Evolutionary conservation across 1,284 basidiomycete genomes (phyloP).

Genomic region (Hemileia vastatrix): DNA sequence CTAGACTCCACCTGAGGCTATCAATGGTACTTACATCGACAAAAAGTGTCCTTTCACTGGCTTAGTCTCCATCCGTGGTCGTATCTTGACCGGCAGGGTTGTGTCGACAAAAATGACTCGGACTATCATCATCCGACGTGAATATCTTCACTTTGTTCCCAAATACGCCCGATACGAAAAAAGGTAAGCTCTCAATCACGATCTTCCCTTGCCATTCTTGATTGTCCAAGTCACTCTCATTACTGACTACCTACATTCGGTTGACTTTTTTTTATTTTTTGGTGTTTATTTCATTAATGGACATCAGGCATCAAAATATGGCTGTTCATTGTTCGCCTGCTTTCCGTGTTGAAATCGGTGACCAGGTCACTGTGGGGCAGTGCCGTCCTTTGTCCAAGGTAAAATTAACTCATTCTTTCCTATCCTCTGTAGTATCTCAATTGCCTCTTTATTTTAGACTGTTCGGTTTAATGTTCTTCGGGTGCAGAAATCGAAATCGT

Average conservation of each 20-base stretch:
- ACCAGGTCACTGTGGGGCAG: conserved; percentile 94
- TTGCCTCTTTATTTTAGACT: not conserved
- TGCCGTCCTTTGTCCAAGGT: conserved; percentile 94
- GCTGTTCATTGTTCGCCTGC: conserved; percentile 94
- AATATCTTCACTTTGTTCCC: conserved; percentile 91
- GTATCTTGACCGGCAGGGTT: conserved; percentile 94
- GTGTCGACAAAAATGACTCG: conserved; percentile 99
- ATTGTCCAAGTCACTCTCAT: conserved; percentile 54
- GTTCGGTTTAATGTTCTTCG: conserved; percentile 22
- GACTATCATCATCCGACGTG: conserved; percentile 93
- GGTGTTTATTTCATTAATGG: too few relatives aligned
- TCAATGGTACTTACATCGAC: conserved; percentile 96
- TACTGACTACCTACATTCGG: conserved; percentile 62
- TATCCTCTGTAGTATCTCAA: not conserved
- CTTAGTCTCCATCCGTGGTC: conserved; percentile 92
- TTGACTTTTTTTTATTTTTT: not conserved
- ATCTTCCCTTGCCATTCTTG: not conserved
- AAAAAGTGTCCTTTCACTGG: conserved; percentile 79
- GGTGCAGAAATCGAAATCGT: conserved; percentile 20
- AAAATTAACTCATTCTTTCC: not conserved
- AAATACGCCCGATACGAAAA: conserved; percentile 68
- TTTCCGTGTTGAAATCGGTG: conserved; percentile 85
- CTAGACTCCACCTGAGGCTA: conserved; percentile 81
- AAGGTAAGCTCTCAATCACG: conserved; percentile 48
- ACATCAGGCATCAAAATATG: conserved; percentile 76